Evolutionary conservation across 2,329 filamentous ascomycete genomes (phyloP).

Genomic region (Bipolaris bicolor): DNA sequence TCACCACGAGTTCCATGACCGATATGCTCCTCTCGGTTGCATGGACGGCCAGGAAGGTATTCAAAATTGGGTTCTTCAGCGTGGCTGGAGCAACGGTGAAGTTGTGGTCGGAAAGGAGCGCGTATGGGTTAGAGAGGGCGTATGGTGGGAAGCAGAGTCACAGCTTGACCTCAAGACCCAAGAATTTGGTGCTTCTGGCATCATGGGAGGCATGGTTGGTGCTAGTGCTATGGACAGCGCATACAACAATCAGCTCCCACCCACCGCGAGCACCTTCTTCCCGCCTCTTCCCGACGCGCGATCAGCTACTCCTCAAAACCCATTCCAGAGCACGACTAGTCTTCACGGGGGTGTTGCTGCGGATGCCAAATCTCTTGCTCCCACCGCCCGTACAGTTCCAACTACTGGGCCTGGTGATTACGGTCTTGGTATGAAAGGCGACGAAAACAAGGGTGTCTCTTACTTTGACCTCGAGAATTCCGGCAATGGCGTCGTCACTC

Average conservation of each 20-base stretch:
- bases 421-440: constrained; percentile 84
- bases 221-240: constrained; percentile 71
- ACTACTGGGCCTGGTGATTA: constrained; percentile 73
- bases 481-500: constrained; percentile 76
- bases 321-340: constrained; percentile 61
- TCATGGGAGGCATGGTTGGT: constrained; percentile 59
- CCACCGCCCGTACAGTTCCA: constrained; percentile 68
- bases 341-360: constrained; percentile 55
- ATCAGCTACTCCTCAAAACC: constrained; percentile 70
- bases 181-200: constrained; percentile 50
- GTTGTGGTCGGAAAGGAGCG: constrained; percentile 89
- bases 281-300: constrained; percentile 62
- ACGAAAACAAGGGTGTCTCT: constrained; percentile 59
- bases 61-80: constrained; percentile 90
- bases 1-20: constrained; percentile 83
- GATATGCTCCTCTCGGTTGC: constrained; percentile 84
- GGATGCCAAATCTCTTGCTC: constrained; percentile 53
- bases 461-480: constrained; percentile 83
- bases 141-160: constrained; percentile 97
- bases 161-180: constrained; percentile 88
- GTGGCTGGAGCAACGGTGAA: constrained; percentile 98
- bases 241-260: constrained; percentile 67
- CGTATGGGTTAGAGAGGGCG: constrained; percentile 91
- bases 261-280: constrained; percentile 70
- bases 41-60: constrained; percentile 89